Percentiles rank a stretch among this genome's conserved stretches.
phyloP scores from a whole-genome alignment of 2,329 filamentous ascomycete species.

The Aspergillus sp. region DNA sequence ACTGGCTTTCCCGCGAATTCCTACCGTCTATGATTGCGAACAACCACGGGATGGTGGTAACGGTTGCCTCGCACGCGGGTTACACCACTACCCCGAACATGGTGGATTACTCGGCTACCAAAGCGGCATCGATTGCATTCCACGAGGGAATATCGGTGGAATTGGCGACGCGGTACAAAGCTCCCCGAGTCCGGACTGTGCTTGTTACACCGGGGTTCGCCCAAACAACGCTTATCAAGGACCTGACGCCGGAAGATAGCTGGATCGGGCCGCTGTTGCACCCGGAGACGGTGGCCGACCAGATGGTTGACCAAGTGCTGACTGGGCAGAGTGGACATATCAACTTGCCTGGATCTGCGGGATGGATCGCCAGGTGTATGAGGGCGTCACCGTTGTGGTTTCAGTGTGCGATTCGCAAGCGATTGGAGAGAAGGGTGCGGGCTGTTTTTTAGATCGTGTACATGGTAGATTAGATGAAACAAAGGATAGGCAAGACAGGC shows the following conservation, averaged over 20 bases:
- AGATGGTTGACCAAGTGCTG: constrained; percentile 57
- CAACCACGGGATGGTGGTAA: constrained; percentile 71
- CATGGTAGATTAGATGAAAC: too few species aligned
- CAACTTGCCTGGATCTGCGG: constrained; percentile 47
- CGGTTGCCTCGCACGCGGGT: constrained; percentile 60
- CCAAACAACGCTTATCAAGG: constrained; percentile 57
- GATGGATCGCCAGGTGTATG: constrained; percentile 37
- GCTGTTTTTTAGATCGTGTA: constrained; percentile 3
- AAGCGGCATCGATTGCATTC: constrained; percentile 62
- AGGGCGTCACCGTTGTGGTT: constrained; percentile 61
- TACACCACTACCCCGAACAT: constrained; percentile 59
- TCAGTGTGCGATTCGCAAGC: constrained; percentile 48
- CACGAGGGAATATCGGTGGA: constrained; percentile 62
- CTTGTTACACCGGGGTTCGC: constrained; percentile 61
- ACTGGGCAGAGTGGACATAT: constrained; percentile 55
- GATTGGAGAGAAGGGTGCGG: constrained; percentile 24
- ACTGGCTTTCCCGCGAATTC: constrained; percentile 63
- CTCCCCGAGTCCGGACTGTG: constrained; percentile 59
- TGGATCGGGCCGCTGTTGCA: constrained; percentile 53
- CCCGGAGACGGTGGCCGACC: constrained; percentile 61
- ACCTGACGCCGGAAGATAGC: constrained; percentile 47
- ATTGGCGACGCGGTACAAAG: constrained; percentile 56
- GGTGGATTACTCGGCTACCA: constrained; percentile 64
- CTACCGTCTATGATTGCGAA: constrained; percentile 58
- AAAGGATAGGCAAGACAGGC: too few species aligned